Base-by-base conservation (phyloP, 2,329 filamentous ascomycete genomes). In the Fusarium equiseti region DNA sequence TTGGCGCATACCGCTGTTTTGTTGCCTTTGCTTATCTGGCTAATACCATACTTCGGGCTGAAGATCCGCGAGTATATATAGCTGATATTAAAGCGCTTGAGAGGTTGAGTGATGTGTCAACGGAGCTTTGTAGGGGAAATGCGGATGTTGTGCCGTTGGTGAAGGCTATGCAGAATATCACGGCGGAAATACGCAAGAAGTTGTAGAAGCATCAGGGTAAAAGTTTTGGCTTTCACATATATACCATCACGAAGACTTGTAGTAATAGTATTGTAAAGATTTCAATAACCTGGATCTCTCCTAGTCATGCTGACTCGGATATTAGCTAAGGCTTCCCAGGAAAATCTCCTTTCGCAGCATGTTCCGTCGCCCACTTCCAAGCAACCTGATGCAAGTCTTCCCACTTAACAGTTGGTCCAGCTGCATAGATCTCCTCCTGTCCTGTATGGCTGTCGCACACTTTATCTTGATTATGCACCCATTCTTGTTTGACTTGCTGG, bases 1-100 rank as follows among this genome's bases (percentile, higher is more conserved):
- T 78, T 35, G 77, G 77, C 12, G 74, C 75, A 6, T 78, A 77
- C 12, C 59, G 77, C 9, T 75, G 71, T 6, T 76, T 76, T 16
- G 72, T 77, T 7, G 72, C 77, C 6, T 78, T 73, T 43, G 75
- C 77, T 3, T 77, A 74, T 42, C 38, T 78, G 3, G 66, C 75
- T 12, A 71, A 74, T 26, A 70, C 63, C 10, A 65, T 78, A 4
- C 40, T 78, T 1, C 72, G 68, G 4, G 53, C 72, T 1, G 18
- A 68, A 0, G 66, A 78, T 32, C 50, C 71, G 2, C 61, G 13
- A 2, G 54, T 52, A 0, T 73, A 68, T 6, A 53, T 59, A 42
- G 63, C 56, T 3, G 77, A 78, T 31, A 63, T 76, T 1, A 63
- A 66, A 49, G 62, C 73, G 3, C 60, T 78, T 8, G 69, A 73